Evolutionary conservation across 148 eudicot species (phyloP).

Genomic region (Rhododendron henanense): DNA sequence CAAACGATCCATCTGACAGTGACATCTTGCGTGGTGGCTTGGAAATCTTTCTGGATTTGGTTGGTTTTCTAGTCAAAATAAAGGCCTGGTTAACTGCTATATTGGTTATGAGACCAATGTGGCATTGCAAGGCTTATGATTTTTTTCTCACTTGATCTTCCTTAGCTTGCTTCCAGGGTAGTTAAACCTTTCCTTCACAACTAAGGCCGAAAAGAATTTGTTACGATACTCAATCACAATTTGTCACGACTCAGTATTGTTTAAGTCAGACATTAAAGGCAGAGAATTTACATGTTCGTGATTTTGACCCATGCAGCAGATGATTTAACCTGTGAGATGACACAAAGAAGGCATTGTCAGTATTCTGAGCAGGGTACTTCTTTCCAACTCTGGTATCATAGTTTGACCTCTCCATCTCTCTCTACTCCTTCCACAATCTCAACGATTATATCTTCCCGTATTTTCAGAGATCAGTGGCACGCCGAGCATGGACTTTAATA

Average conservation of each 20-base stretch:
- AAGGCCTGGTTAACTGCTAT: neutral
- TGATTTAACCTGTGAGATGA: constrained; percentile 16
- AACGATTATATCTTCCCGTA: no score
- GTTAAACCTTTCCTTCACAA: neutral
- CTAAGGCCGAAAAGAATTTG: neutral
- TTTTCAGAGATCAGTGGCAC: no score
- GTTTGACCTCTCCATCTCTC: no score
- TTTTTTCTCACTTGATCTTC: neutral
- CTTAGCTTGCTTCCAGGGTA: neutral
- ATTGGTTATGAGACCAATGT: neutral
- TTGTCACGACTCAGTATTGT: neutral
- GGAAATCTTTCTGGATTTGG: neutral
- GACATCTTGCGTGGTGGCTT: neutral
- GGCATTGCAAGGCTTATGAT: neutral
- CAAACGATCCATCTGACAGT: neutral
- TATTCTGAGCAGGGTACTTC: no score
- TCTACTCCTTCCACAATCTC: no score
- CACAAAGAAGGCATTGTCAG: constrained; percentile 21
- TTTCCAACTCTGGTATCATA: no score
- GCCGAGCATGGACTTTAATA: no score
- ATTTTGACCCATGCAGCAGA: constrained; percentile 25
- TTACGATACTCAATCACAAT: neutral
- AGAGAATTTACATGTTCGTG: neutral
- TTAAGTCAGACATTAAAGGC: neutral
- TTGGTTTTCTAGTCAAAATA: neutral